These are phyloP conservation scores for Fusarium nanum DNA, from an alignment of 2,329 filamentous ascomycete species.

Conservation along the genomic window DNA sequence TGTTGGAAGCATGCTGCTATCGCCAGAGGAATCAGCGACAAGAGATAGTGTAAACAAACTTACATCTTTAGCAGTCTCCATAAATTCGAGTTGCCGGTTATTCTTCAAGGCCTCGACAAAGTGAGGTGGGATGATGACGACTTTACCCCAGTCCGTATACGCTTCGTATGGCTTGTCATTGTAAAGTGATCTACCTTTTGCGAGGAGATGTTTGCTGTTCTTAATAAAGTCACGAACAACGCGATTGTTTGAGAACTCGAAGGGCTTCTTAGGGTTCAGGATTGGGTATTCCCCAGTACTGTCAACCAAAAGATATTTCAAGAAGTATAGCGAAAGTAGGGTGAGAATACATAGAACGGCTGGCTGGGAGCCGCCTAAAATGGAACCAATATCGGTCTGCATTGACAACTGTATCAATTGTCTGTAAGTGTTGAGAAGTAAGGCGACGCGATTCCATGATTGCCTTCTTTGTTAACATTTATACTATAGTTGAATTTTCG, in stretches of 20 bases:
- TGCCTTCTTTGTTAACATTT: not conserved
- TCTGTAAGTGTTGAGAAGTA: too few species aligned
- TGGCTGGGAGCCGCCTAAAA: not conserved
- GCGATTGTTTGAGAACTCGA: not conserved
- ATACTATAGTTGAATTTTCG: not conserved
- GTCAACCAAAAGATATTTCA: not conserved
- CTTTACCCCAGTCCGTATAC: not conserved
- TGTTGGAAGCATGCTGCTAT: not conserved
- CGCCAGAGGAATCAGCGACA: too few species aligned
- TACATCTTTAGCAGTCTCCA: not conserved
- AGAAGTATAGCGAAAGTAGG: fast-evolving
- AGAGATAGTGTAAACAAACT: not conserved
- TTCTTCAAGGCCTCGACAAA: not conserved
- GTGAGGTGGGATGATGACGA: not conserved
- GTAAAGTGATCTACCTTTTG: not conserved
- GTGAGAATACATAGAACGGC: not conserved
- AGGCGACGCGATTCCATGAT: too few species aligned
- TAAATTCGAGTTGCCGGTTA: not conserved
- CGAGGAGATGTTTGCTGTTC: not conserved
- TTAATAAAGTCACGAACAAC: not conserved
- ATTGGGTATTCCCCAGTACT: not conserved
- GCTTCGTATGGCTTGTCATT: not conserved
- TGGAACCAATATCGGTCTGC: not conserved
- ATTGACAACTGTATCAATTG: not conserved
- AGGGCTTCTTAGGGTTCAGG: not conserved